Percentiles rank a stretch among this genome's conserved stretches.
phyloP scores from a whole-genome alignment of 345 rosid species.

The Sisymbrium irio region DNA sequence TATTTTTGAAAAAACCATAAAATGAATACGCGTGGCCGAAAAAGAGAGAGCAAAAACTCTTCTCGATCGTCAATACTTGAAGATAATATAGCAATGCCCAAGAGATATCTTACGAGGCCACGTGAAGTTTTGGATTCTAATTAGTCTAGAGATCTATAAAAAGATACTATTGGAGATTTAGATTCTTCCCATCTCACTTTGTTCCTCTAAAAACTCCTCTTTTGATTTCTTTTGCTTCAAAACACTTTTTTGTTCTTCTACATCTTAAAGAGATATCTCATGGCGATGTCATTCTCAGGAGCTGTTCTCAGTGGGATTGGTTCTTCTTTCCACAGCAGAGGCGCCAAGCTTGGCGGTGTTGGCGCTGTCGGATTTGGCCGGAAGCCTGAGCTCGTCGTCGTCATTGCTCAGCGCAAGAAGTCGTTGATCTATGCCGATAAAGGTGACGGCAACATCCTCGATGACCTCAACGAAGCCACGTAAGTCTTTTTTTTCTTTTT shows the following conservation, averaged over 20 bases:
- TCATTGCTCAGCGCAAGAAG: conserved; percentile 27
- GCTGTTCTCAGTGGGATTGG: conserved; percentile 20
- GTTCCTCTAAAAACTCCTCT: neutral
- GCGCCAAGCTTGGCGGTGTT: neutral
- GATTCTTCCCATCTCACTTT: conserved; percentile 14
- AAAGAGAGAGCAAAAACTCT: neutral
- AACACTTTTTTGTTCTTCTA: neutral
- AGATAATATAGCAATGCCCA: neutral
- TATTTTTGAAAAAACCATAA: neutral
- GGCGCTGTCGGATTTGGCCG: conserved; percentile 8
- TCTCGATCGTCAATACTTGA: neutral
- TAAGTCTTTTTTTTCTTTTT: neutral
- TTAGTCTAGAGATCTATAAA: conserved; percentile 18
- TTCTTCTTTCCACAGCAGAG: conserved; percentile 8
- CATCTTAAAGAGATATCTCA: neutral
- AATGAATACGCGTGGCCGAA: conserved; percentile 5
- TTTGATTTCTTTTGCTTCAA: neutral
- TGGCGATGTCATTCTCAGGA: conserved; percentile 34
- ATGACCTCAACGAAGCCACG: conserved; percentile 30
- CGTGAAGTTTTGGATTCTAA: neutral
- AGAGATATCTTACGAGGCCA: neutral
- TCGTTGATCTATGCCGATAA: conserved; percentile 25
- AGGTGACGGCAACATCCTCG: conserved; percentile 26
- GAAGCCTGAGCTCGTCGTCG: neutral
- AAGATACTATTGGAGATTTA: neutral